Conservation (phyloP, 495 filamentous ascomycete species). For the Aspergillus hancockii region DNA sequence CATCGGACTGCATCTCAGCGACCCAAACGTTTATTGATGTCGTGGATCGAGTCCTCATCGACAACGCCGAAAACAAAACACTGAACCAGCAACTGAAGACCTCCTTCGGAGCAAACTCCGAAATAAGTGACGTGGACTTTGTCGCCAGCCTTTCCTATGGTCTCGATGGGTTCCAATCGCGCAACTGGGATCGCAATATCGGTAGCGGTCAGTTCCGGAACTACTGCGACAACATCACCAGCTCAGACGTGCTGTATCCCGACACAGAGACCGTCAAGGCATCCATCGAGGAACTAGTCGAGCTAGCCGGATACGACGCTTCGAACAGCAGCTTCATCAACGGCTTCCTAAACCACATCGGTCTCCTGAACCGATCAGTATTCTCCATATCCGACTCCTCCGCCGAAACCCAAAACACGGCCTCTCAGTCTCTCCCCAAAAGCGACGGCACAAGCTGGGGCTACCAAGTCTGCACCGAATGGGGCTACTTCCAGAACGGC, state of each 20-base stretch:
- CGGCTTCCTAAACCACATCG: slow-evolving; percentile 65
- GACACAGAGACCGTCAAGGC: slow-evolving; percentile 34
- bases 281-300: slow-evolving; percentile 50
- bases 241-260: slow-evolving; percentile 46
- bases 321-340: slow-evolving; percentile 50
- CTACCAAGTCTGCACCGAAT: slow-evolving; percentile 58
- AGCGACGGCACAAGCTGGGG: slow-evolving; percentile 59
- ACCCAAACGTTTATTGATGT: slow-evolving; percentile 61
- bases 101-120: slow-evolving; percentile 57
- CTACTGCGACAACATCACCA: slow-evolving; percentile 62
- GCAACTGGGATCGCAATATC: slow-evolving; percentile 69
- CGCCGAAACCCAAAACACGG: background rate
- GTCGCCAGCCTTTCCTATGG: slow-evolving; percentile 52
- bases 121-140: slow-evolving; percentile 64
- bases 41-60: slow-evolving; percentile 66
- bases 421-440: slow-evolving; percentile 11
- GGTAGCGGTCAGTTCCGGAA: slow-evolving; percentile 53
- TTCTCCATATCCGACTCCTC: slow-evolving; percentile 15
- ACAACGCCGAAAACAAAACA: slow-evolving; percentile 39
- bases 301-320: slow-evolving; percentile 55
- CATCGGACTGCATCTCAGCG: slow-evolving; percentile 52
- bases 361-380: slow-evolving; percentile 53
- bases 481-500: slow-evolving; percentile 72
- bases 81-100: slow-evolving; percentile 56
- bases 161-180: slow-evolving; percentile 57